Evolutionary conservation across 2,329 filamentous ascomycete genomes (phyloP).

Genomic region (Fusarium xyrophilum): DNA sequence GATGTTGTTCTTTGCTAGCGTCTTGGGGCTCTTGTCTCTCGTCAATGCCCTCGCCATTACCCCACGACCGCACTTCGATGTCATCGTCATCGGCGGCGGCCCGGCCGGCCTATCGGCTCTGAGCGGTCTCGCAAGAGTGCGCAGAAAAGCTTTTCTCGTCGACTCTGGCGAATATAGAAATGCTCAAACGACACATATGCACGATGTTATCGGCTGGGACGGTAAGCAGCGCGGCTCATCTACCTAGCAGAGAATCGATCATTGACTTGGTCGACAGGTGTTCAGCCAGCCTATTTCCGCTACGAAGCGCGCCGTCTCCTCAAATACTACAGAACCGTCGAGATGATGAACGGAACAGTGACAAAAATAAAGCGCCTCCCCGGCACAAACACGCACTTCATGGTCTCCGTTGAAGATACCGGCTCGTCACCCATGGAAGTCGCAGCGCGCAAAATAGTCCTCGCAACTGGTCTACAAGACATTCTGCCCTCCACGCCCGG

Average conservation of each 20-base stretch:
- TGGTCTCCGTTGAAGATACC: conserved; percentile 38
- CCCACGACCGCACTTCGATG: conserved; percentile 55
- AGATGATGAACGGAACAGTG: conserved; percentile 61
- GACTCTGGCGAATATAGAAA: conserved; percentile 68
- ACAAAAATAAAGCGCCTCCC: conserved; percentile 48
- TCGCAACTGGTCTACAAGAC: conserved; percentile 65
- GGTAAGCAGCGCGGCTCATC: conserved; percentile 48
- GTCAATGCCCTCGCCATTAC: neutral
- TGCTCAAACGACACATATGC: conserved; percentile 62
- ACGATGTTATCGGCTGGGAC: conserved; percentile 67
- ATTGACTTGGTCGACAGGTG: conserved; percentile 47
- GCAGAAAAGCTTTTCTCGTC: conserved; percentile 61
- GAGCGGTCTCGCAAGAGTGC: conserved; percentile 66
- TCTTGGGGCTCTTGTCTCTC: conserved; percentile 22
- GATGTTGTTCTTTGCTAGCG: conserved; percentile 27
- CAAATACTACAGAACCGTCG: conserved; percentile 56
- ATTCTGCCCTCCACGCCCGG: conserved; percentile 63
- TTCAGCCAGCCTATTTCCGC: conserved; percentile 62
- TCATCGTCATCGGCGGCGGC: conserved; percentile 64
- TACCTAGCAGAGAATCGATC: conserved; percentile 1
- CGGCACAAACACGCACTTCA: conserved; percentile 55
- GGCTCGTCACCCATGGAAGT: too few species aligned
- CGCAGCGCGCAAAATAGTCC: conserved; percentile 58
- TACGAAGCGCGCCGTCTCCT: conserved; percentile 61
- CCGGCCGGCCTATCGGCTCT: conserved; percentile 61